Conservation (phyloP, 257 asterid species). For the Euphrasia confusa region DNA sequence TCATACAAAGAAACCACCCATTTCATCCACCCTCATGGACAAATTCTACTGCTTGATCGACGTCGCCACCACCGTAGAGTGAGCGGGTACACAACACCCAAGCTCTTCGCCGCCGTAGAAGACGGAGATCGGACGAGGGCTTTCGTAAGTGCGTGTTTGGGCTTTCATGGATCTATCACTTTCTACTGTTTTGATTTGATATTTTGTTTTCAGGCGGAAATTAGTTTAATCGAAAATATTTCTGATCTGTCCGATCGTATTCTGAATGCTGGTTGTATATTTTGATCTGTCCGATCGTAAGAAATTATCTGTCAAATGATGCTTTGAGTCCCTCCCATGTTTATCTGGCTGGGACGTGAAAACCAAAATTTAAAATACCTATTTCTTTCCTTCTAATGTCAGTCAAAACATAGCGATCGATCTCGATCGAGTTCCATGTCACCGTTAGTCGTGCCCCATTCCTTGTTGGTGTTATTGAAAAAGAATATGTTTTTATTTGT, state of each 20-base stretch:
- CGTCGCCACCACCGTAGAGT: no score
- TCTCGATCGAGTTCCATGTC: background rate
- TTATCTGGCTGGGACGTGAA: conserved; percentile 36
- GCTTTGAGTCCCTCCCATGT: conserved; percentile 71
- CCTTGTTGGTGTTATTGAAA: no score
- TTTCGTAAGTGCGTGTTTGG: no score
- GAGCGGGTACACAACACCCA: no score
- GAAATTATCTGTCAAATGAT: conserved; percentile 47
- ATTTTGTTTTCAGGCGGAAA: background rate
- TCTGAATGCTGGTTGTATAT: background rate
- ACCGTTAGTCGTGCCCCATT: no score
- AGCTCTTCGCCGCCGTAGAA: no score
- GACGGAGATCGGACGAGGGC: no score
- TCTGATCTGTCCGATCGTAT: background rate
- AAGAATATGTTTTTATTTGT: background rate
- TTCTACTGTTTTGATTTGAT: background rate
- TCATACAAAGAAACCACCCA: no score
- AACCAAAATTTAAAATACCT: conserved; percentile 15
- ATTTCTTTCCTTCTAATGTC: conserved; percentile 56
- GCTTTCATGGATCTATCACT: background rate
- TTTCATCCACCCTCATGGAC: no score
- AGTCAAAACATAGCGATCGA: background rate
- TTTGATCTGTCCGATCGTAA: background rate
- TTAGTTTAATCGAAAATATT: background rate
- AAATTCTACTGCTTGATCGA: no score